Conservation (phyloP, 768 basidiomycete species). For the Amanita subjunquillea region DNA sequence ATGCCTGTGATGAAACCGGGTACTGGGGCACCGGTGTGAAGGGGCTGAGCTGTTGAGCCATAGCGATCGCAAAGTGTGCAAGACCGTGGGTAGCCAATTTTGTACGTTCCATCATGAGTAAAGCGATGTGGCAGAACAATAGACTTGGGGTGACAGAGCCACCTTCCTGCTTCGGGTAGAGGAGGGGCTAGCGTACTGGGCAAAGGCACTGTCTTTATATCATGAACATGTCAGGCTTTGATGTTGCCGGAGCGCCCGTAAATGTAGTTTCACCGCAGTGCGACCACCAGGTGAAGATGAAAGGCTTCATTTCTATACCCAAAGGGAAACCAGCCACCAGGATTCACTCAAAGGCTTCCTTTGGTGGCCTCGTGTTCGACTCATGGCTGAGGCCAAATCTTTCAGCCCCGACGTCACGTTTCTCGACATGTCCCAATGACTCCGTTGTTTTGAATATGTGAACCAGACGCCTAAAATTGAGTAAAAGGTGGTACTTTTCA, state of each 20-base stretch:
- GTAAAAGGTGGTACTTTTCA: background rate
- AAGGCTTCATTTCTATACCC: background rate
- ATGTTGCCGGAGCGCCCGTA: background rate
- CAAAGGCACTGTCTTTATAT: background rate
- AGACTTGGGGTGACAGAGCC: background rate
- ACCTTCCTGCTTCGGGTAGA: background rate
- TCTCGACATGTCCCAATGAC: background rate
- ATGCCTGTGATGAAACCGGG: slow-evolving; percentile 1
- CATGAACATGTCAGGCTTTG: background rate
- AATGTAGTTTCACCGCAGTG: background rate
- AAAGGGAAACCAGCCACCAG: background rate
- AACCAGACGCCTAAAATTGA: background rate
- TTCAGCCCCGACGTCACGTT: background rate
- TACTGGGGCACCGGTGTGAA: background rate
- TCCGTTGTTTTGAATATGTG: background rate
- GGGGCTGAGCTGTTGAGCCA: background rate
- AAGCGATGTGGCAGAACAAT: background rate
- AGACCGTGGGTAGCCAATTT: background rate
- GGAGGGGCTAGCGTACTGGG: background rate
- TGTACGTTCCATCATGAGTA: background rate
- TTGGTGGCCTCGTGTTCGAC: background rate
- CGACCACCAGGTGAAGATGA: background rate
- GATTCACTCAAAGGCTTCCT: too few relatives aligned
- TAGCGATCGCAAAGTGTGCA: background rate
- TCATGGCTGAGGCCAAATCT: background rate